A percentile compares a stretch with the other conserved stretches of the same genome.
These are phyloP conservation scores for Dalbergia oliveri DNA, from an alignment of 306 rosid genomes.

Conservation along the genomic window DNA sequence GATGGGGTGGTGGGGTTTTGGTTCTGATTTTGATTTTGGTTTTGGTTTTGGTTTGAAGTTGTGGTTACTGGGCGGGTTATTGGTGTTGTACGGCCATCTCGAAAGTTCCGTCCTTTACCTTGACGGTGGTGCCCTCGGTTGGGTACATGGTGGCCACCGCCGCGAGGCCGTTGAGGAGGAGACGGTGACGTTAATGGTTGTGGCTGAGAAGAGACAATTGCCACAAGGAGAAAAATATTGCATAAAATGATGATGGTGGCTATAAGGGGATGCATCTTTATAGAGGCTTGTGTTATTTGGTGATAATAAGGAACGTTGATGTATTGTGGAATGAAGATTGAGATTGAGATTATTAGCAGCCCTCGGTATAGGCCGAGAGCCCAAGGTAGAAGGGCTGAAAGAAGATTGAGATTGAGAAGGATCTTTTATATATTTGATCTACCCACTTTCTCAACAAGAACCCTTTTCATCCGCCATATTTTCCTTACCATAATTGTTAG, in stretches of 20 bases:
- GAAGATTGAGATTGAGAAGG: neutral
- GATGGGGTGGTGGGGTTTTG: neutral
- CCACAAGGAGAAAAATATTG: neutral
- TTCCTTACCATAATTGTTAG: neutral
- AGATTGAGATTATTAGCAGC: neutral
- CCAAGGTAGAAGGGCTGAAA: conserved; percentile 2
- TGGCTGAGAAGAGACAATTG: neutral
- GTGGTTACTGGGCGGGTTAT: neutral
- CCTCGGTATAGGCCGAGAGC: conserved; percentile 44
- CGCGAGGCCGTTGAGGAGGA: neutral
- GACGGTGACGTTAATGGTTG: neutral
- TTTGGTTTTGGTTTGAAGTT: too few relatives aligned
- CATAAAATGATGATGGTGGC: neutral
- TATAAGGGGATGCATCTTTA: conserved; percentile 23
- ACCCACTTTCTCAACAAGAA: neutral
- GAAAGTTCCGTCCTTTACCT: neutral
- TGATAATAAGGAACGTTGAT: neutral
- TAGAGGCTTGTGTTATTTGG: neutral
- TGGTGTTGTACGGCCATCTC: neutral
- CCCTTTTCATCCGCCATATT: neutral
- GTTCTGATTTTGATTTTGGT: neutral
- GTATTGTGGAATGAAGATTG: neutral
- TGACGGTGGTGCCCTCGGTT: neutral
- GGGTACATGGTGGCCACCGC: neutral
- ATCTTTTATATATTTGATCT: conserved; percentile 14